phyloP scores from a whole-genome alignment of 2,329 filamentous ascomycete species.

The Botrytis tulipae region DNA sequence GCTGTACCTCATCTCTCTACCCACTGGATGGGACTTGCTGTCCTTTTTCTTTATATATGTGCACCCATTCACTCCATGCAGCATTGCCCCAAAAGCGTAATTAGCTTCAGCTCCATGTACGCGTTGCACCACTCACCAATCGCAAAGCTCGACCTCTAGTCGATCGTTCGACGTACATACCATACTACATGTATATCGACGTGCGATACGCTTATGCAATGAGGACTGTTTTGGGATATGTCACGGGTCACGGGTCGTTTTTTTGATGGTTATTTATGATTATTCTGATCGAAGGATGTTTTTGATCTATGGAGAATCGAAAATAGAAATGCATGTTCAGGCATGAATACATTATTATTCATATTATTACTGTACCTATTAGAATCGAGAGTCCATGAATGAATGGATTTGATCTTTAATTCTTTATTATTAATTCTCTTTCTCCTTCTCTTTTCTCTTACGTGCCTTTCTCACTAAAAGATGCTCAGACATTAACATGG shows the following conservation, averaged over 20 bases:
- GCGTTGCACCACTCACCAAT: conserved; percentile 5
- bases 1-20: conserved; percentile 16
- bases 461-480: neutral
- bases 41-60: conserved; percentile 19
- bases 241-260: conserved; percentile 13
- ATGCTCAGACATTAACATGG: conserved; percentile 8
- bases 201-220: conserved; percentile 18
- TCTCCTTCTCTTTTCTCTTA: neutral
- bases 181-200: neutral
- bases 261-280: neutral
- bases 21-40: conserved; percentile 17
- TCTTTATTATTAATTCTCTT: neutral
- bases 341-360: conserved; percentile 5
- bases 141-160: neutral
- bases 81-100: conserved; percentile 6
- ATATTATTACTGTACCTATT: neutral
- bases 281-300: neutral
- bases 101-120: conserved; percentile 15
- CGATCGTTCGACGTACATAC: neutral
- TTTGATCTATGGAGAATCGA: neutral
- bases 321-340: neutral
- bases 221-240: neutral
- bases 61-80: conserved; percentile 18
- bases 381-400: neutral
- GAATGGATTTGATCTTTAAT: neutral